These are phyloP conservation scores for Turnera subulata DNA, from an alignment of 345 rosid genomes.

Conservation along the genomic window DNA sequence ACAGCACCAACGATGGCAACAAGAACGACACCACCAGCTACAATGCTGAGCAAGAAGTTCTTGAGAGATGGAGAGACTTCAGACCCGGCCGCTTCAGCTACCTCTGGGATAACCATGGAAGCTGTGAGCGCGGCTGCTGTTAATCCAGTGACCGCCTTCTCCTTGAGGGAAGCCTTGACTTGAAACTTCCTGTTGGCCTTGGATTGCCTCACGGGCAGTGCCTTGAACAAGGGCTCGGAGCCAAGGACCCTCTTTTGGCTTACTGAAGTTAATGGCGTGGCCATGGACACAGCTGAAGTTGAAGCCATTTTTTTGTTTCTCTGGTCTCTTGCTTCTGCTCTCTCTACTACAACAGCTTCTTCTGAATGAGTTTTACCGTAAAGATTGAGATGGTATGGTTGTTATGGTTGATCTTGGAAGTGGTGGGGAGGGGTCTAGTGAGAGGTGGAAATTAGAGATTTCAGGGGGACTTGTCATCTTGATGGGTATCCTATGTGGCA, in stretches of 20 bases:
- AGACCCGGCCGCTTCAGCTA: slow-evolving; percentile 73
- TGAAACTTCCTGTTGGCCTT: slow-evolving; percentile 34
- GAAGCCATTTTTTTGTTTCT: slow-evolving; percentile 50
- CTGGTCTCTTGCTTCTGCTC: not conserved
- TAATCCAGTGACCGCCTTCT: slow-evolving; percentile 66
- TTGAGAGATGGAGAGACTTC: slow-evolving; percentile 76
- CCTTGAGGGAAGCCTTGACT: slow-evolving; percentile 62
- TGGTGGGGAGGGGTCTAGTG: slow-evolving; percentile 7
- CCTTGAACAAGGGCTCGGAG: slow-evolving; percentile 47
- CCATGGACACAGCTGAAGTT: slow-evolving; percentile 69
- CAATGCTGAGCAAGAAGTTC: slow-evolving; percentile 90
- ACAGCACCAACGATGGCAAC: slow-evolving; percentile 57
- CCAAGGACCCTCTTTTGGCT: slow-evolving; percentile 41
- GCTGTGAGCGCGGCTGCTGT: slow-evolving; percentile 74
- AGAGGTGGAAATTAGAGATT: slow-evolving; percentile 38
- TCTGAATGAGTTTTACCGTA: not conserved
- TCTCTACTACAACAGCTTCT: not conserved
- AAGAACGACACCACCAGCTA: slow-evolving; percentile 68
- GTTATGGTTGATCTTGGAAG: slow-evolving; percentile 19
- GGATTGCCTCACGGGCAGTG: slow-evolving; percentile 48
- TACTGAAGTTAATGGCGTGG: slow-evolving; percentile 43
- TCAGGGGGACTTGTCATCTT: slow-evolving; percentile 17
- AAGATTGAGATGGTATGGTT: slow-evolving; percentile 7
- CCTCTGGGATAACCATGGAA: slow-evolving; percentile 70
- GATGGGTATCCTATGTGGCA: slow-evolving; percentile 55